These are phyloP conservation scores for Cordyceps cicadae DNA, from an alignment of 2,329 filamentous ascomycete species.

Conservation along the genomic window DNA sequence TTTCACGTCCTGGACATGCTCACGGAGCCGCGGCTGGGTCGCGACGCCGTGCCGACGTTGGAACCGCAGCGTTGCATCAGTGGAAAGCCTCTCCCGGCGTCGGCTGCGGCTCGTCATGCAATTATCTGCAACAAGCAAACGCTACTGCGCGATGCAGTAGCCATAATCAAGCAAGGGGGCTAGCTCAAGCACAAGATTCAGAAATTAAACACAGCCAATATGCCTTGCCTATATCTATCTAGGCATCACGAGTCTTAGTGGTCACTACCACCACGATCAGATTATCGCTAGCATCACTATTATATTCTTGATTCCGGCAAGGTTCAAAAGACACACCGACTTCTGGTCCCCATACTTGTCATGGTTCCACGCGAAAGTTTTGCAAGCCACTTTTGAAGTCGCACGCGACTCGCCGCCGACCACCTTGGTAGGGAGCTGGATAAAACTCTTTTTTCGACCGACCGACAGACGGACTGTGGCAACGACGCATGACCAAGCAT, in stretches of 20 bases:
- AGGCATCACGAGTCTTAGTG: no score
- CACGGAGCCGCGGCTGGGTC: background rate
- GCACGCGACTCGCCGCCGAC: background rate
- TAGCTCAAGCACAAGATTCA: no score
- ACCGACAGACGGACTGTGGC: no score
- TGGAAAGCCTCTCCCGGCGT: background rate
- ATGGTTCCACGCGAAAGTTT: background rate
- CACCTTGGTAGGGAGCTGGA: background rate
- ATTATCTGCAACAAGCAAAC: slow-evolving; percentile 3
- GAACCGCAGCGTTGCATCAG: background rate
- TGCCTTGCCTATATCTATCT: no score
- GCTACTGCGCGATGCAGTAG: background rate
- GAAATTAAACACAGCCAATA: no score
- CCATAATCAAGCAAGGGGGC: background rate
- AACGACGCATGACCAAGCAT: no score
- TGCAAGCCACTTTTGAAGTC: background rate
- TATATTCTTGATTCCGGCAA: background rate
- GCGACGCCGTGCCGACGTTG: background rate
- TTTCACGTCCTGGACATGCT: slow-evolving; percentile 2
- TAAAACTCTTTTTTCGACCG: background rate
- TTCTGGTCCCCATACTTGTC: background rate
- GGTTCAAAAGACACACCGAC: no score
- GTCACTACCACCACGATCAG: no score
- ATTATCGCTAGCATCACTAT: no score
- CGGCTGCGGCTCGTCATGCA: background rate